Base-by-base conservation (phyloP, 169 alveolate genomes). In the Cryptosporidium andersoni region DNA sequence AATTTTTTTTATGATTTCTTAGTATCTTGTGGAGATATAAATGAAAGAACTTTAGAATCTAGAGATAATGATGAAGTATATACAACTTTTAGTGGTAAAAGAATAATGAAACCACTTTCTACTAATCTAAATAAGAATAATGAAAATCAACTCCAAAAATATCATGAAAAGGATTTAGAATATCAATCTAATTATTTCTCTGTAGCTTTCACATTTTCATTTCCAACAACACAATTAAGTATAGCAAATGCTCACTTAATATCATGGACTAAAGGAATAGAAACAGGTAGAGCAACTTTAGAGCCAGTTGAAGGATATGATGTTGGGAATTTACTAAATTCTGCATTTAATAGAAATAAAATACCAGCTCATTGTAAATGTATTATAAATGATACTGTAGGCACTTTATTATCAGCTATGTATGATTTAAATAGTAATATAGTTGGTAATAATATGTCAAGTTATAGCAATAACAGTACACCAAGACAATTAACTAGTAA, bases 241-340 rank as follows among this genome's bases (percentile, higher is more conserved):
- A 40, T 67, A 9, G 66, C 55, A 3, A 67, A 45, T 4, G 92
- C 96, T 49, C 81, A 90, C 40, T 82, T 94, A 43, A 80, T 93
- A 52, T 93, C 90, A 80, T 94, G 97, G 97, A 94, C 97, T n/a
- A 94, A 94, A 82, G 97, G 94, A 12, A 94, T 94, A 74, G 97
- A 94, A 64, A 94, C 97, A 9, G 97, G 97, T 9, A 90, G 96
- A 62, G 94, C 88, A 67, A 94, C 97, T 6, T 65, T 64, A n/a
- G 94, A 91, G 40, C 96, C 93, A 43, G 97, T 94, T 36, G 97
- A 93, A 65, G 97, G 97, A 64, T 88, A 91, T n/a, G 97, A 94
- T 81, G 95, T 94, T 5, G 95, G 95, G 11, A 81, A 55, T 80
- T 81, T 94, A 52, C 88, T 94, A 89, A 90, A 93, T 81, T 91